Evolutionary conservation across 129 eudicot species (phyloP), one percentile per base, ranked within the genome.

Genomic region (Calendula officinalis): DNA sequence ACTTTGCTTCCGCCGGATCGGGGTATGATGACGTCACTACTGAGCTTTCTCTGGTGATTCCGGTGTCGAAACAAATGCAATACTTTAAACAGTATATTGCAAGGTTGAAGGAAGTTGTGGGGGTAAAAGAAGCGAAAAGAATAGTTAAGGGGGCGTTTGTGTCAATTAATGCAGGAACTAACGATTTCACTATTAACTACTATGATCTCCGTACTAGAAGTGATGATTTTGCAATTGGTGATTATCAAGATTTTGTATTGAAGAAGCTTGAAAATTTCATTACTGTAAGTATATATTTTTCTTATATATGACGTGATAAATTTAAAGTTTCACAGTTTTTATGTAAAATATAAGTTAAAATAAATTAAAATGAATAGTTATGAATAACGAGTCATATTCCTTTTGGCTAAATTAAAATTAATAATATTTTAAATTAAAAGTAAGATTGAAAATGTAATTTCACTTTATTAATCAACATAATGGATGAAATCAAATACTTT

Each of bases 1-100:
- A 73, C 56, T 83, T 78, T 35, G 88, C 82, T 9, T 78, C 84
- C 0, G 88, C 79, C 11, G 84, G 88, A 14, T 74, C 83, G 3
- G 83, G 84, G 2, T 79, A 43, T 11, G 88, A 83, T 52, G 88
- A 75, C 11, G 5, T 36, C 4, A 82, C 81, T 7, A 45, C 77
- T 11, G 45, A 13, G 1, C 6, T 72, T 22, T 60, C 78, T 6
- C 43, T 9, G 1, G 80, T 70, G 40, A 78, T 82, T 66, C 57
- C 83, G 0, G 35, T 78, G 51, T 44, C 76, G 2, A 39, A 11
- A 22, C 85, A 80, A 10, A 5, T 73, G 45, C 32, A 11, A n/a
- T 62, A 60, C 56, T 76, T 80, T 56, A 62, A 17, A 61, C 62
- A 32, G 35, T 80, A 80, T 43, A 57, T 56, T 12, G 10, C 35